Evolutionary conservation across 306 rosid species (phyloP), one percentile per base, ranked within the genome.

Genomic region (Dryas octopetala): DNA sequence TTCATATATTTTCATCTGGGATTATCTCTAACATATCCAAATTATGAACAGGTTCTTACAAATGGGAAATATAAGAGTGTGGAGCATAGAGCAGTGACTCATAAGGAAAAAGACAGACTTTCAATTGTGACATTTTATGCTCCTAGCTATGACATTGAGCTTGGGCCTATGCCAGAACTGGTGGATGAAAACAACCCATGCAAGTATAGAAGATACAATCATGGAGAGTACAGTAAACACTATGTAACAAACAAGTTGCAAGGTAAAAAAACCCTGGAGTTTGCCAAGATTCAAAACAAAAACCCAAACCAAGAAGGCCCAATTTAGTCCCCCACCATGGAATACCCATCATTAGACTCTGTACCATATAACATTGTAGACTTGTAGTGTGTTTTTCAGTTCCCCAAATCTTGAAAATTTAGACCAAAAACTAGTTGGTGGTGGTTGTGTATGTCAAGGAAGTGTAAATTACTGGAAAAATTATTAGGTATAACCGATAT

Each of bases 41-140:
- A 12, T 23, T n/a, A 7, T 7, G 58, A 82, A 69, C 85, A 96
- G 98, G 98, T 96, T 80, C 92, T 96, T 49, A 90, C 97, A 59
- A 96, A 96, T 85, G 98, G 97, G 12, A 92, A 83, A 77, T 96
- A 92, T 86, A 90, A 87, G 85, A 92, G 98, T 83, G 99, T 92
- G 83, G 98, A 96, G 79, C 99, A 96, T 62, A 89, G 99, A 85
- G 99, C 98, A 12, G 93, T 92, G 85, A 87, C 96, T 75, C 83
- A 96, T 82, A 44, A 81, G 70, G 89, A 84, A 49, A 83, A 84
- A 75, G 98, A 90, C 57, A 77, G 98, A 13, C 91, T 96, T 51
- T 92, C 96, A 28, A 73, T 92, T 14, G 99, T 89, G 64, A 92
- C 99, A 66, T 96, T 96, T 67, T 96, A 81, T 85, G 99, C 99